phyloP scores from a whole-genome alignment of 2,329 filamentous ascomycete species.

The Ascochyta viciae-villosae region DNA sequence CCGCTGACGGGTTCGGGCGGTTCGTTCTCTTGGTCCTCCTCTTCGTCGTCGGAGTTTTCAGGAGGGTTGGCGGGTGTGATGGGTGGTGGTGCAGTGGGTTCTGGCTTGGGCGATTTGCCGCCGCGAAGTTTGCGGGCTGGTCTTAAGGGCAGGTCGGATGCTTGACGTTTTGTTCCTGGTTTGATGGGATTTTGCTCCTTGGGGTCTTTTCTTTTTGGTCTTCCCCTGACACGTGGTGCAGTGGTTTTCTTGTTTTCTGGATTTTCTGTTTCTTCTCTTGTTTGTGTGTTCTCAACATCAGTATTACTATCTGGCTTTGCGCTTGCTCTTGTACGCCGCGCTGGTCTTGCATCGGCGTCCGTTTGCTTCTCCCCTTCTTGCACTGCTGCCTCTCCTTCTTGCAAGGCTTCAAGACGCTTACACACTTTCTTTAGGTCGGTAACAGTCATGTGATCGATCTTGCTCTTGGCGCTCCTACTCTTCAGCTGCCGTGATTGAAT shows the following conservation, averaged over 20 bases:
- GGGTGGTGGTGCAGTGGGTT: background rate
- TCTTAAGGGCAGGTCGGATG: conserved; percentile 11
- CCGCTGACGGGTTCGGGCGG: conserved; percentile 12
- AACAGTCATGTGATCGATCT: background rate
- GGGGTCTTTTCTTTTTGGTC: background rate
- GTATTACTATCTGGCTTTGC: background rate
- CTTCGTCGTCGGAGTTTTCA: background rate
- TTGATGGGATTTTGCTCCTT: background rate
- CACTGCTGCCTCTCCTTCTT: background rate
- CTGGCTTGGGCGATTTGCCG: background rate
- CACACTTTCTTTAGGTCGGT: conserved; percentile 2
- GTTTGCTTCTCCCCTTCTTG: background rate
- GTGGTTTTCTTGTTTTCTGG: background rate
- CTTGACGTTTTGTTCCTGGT: conserved; percentile 3
- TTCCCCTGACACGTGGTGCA: background rate
- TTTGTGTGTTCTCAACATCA: background rate
- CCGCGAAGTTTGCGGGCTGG: background rate
- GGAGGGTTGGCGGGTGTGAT: conserved; percentile 9
- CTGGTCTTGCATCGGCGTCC: background rate
- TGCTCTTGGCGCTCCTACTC: background rate
- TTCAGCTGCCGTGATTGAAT: background rate
- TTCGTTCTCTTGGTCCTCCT: conserved; percentile 5
- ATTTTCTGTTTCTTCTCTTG: background rate
- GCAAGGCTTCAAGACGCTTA: background rate
- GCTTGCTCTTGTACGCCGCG: background rate